Base-by-base conservation (phyloP, 805 yeast species). In the Metschnikowia lachancei region DNA sequence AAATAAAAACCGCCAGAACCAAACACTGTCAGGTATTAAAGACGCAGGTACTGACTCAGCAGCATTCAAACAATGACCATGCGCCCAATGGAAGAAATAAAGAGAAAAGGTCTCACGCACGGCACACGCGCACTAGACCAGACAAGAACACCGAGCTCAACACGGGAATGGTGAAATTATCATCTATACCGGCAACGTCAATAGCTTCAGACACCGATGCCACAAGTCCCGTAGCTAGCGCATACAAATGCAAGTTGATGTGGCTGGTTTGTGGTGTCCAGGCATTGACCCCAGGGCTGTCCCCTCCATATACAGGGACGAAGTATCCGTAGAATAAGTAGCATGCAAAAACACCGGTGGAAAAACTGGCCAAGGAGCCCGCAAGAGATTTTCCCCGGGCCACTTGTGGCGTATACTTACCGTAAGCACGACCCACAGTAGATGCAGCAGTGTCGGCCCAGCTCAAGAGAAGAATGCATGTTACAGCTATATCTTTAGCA, bases 401-500 rank as follows among this genome's bases (percentile, higher is more conserved):
- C 17, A 92, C 65, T 59, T 84, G 82, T 34, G 95, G 95, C 7
- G 97, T 88, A 53, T 84, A 75, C 58, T 85, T 77, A 8, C 98
- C 98, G 63, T 70, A 92, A 45, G 78, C 78, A 54, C 99, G 77
- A 33, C 99, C 99, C 60, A 91, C 68, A 0, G 97, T 88, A 3
- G 97, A 88, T 2, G 99, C 99, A 2, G 97, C 92, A 9, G 98
- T 89, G 62, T 94, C 99, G 4, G 96, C 90, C 98, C 98, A 94
- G 60, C 97, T 87, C 52, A 94, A 76, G 41, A 92, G 71, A 53
- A 90, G 73, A 3, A 90, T 81, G 18, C 95, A 75, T 70, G 89
- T 75, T 22, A 91, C 71, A 0, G 84, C 74, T 40, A 94, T 82
- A 59, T 94, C 99, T 66, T 89, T 88, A 12, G 92, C 82, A 57